Evolutionary conservation across 2,329 filamentous ascomycete genomes (phyloP), one percentile per base, ranked within the genome.

Genomic region (Sporothrix pallida): DNA sequence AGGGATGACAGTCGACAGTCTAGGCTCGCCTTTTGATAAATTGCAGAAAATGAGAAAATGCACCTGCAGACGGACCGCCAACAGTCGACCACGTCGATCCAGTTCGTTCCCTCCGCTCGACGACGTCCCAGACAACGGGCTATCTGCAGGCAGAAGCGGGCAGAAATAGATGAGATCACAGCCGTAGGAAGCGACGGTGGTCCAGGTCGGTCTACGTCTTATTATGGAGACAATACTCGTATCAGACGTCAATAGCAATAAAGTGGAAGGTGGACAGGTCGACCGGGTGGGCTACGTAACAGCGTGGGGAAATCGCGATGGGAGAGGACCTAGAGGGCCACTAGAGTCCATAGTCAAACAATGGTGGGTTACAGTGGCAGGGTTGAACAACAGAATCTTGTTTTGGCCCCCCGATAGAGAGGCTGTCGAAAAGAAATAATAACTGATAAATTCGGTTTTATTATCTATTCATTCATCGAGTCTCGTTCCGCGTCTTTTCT

Each of bases 121-220:
- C 48, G 15, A n/a, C 15, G 20, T 63, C 31, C 60, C 60, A 63
- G 31, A 13, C 31, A 17, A 62, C 17, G 58, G 58, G 58, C 15
- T 62, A 62, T 31, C 58, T 62, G 31, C 58, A 62, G 58, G 42
- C 31, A 62, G 58, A 20, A 37, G 52, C n/a, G 52, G n/a, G n/a
- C 52, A 56, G 52, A 37, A 56, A 63, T 63, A 63, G 37, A 63
- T 63, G 60, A 63, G 31, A 63, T 63, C 60, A 63, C 60, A 63
- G 60, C 60, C 23, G 23, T 26, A 26, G 23, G 23, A 26, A 26
- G 23, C 23, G 23, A 26, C 23, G 23, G 23, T 26, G 23, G 20
- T 56, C 52, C 52, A 56, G 52, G 52, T 26, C 52, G 52, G 52
- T 56, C 52, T 56, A 10, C 52, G 2, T n/a, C 23, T 10, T n/a